Evolutionary conservation across 192 early-diverging fungal genomes (phyloP).

Genomic region (Coemansia sp.): DNA sequence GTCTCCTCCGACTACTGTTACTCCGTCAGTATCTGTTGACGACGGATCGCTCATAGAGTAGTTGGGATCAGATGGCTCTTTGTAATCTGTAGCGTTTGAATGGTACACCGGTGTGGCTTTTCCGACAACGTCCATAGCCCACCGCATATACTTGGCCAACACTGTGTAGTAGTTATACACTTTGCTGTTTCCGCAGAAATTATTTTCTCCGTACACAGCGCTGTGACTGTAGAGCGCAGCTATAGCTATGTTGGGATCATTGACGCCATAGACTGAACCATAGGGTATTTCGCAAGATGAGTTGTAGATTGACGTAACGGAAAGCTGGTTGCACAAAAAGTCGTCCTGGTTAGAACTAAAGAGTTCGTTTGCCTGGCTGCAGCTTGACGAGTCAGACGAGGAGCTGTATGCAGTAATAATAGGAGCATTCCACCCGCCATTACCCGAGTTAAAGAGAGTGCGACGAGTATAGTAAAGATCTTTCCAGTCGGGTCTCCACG

Average conservation of each 20-base stretch:
- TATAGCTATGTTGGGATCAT: constrained; percentile 23
- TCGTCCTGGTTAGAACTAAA: constrained; percentile 30
- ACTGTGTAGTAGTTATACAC: constrained; percentile 43
- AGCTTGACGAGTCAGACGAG: constrained; percentile 4
- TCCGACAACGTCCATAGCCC: constrained; percentile 35
- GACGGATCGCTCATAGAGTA: constrained; percentile 36
- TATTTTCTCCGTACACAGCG: constrained; percentile 12
- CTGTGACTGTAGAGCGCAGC: constrained; percentile 48
- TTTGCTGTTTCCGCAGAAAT: constrained; percentile 16
- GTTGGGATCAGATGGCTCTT: constrained; percentile 23
- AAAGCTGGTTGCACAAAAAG: constrained; percentile 37
- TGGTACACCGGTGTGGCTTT: constrained; percentile 34
- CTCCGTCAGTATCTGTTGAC: constrained; percentile 2
- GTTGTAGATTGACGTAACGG: constrained; percentile 21
- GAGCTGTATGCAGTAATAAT: constrained; percentile 8
- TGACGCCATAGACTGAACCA: constrained; percentile 34
- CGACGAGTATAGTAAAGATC: constrained; percentile 37
- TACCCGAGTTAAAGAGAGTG: constrained; percentile 9
- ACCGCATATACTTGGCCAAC: constrained; percentile 40
- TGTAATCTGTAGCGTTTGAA: constrained; percentile 28
- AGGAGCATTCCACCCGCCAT: constrained; percentile 22
- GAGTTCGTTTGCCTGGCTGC: constrained; percentile 19
- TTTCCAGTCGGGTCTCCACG: constrained; percentile 41
- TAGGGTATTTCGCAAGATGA: constrained; percentile 24
- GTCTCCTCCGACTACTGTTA: constrained; percentile 31